Percentiles rank a stretch among this genome's conserved stretches.
These are phyloP conservation scores for Termitomyces sp. DNA, from an alignment of 768 basidiomycete species.

Conservation along the genomic window DNA sequence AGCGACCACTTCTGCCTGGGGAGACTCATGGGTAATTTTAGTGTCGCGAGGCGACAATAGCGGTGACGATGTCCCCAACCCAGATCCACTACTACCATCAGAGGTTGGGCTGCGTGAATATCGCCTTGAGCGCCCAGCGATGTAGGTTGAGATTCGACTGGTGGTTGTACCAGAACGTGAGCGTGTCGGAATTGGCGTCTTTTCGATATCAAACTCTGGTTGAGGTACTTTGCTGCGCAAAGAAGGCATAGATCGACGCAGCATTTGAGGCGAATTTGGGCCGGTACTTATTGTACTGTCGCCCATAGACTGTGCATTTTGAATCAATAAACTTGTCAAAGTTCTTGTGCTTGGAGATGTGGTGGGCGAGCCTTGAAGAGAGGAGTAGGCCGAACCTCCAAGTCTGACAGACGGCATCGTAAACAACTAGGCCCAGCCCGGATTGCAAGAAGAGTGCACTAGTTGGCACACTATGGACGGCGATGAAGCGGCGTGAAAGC, in stretches of 20 bases:
- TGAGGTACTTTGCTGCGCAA: slow-evolving; percentile 5
- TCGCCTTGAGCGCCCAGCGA: slow-evolving; percentile 15
- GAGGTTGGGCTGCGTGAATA: slow-evolving; percentile 1
- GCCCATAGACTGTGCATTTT: slow-evolving; percentile 6
- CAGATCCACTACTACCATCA: slow-evolving; percentile 4
- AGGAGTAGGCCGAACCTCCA: slow-evolving; percentile 27
- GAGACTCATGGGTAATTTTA: slow-evolving; percentile 30
- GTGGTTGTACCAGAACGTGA: slow-evolving; percentile 24
- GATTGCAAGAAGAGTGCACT: not conserved
- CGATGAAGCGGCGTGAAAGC: not conserved
- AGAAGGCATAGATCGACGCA: slow-evolving; percentile 16
- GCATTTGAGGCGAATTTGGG: slow-evolving; percentile 6
- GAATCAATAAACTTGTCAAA: slow-evolving; percentile 12
- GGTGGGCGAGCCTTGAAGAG: slow-evolving; percentile 14
- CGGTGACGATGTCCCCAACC: slow-evolving; percentile 6
- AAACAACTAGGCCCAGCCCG: not conserved
- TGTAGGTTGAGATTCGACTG: slow-evolving; percentile 32
- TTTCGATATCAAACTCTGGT: not conserved
- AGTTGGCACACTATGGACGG: not conserved
- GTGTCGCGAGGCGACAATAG: slow-evolving; percentile 16
- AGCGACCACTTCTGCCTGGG: slow-evolving; percentile 35
- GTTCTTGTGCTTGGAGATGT: not conserved
- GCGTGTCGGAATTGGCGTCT: slow-evolving; percentile 10
- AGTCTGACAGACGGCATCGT: slow-evolving; percentile 47
- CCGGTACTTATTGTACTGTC: not conserved